Evolutionary conservation across 768 basidiomycete species (phyloP).

Genomic region (Boletus speciosus): DNA sequence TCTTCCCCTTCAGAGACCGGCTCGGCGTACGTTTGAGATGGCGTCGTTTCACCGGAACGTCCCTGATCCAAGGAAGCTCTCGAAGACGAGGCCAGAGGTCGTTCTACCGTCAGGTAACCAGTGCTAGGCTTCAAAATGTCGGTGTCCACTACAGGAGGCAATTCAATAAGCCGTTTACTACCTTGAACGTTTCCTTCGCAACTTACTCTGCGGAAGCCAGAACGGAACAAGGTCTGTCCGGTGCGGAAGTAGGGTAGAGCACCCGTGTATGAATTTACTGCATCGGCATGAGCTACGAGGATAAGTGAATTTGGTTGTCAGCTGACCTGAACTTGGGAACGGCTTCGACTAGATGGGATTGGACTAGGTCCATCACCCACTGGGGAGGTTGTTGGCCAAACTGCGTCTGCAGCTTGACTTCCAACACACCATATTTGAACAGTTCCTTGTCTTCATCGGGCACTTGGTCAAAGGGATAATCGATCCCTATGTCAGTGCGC

Average conservation of each 20-base stretch:
- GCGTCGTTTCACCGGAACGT: constrained; percentile 43
- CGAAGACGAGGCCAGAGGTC: constrained; percentile 53
- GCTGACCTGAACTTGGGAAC: constrained; percentile 93
- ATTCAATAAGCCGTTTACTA: neutral
- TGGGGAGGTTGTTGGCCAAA: constrained; percentile 91
- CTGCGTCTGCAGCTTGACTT: constrained; percentile 97
- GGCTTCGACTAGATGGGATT: constrained; percentile 92
- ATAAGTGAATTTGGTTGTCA: neutral
- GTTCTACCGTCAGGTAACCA: constrained; percentile 71
- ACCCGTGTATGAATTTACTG: constrained; percentile 96
- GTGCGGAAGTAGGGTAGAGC: constrained; percentile 86
- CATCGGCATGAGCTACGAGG: constrained; percentile 2
- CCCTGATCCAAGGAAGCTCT: constrained; percentile 44
- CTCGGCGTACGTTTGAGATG: constrained; percentile 62
- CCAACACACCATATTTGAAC: constrained; percentile 96
- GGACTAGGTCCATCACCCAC: constrained; percentile 96
- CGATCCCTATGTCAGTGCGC: constrained; percentile 88
- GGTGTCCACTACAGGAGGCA: constrained; percentile 66
- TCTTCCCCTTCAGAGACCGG: constrained; percentile 96
- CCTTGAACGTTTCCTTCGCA: neutral
- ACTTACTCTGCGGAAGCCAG: constrained; percentile 93
- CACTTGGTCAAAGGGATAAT: constrained; percentile 83
- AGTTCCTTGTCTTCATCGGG: constrained; percentile 77
- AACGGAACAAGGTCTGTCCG: constrained; percentile 96
- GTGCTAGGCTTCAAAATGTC: constrained; percentile 93